phyloP scores from a whole-genome alignment of 2,329 filamentous ascomycete genomes.

The Paecilomyces dactylethromorphus region DNA sequence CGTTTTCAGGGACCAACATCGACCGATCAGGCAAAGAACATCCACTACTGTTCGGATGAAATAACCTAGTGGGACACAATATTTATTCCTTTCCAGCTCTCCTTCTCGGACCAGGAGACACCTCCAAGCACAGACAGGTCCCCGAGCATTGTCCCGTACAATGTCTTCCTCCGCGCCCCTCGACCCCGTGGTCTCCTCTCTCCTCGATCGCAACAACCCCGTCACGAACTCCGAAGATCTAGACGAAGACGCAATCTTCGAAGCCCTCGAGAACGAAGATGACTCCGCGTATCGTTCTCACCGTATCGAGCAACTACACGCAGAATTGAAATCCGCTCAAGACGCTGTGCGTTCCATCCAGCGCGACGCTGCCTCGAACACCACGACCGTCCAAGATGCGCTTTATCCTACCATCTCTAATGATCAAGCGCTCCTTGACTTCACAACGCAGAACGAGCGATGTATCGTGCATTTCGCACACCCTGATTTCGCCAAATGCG shows the following conservation, averaged over 20 bases:
- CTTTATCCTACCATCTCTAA: slow-evolving; percentile 35
- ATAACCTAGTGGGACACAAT: background rate
- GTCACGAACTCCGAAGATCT: slow-evolving; percentile 34
- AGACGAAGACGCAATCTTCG: slow-evolving; percentile 56
- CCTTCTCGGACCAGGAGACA: background rate
- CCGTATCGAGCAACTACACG: slow-evolving; percentile 54
- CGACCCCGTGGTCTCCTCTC: background rate
- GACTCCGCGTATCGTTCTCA: slow-evolving; percentile 51
- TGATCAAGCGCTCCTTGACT: slow-evolving; percentile 54
- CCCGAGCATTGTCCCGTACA: background rate
- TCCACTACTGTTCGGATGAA: background rate
- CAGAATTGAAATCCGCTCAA: slow-evolving; percentile 47
- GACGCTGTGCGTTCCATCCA: slow-evolving; percentile 26
- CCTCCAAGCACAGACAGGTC: background rate
- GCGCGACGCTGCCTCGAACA: slow-evolving; percentile 20
- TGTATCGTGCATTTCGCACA: slow-evolving; percentile 61
- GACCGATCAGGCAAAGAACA: background rate
- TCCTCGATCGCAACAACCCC: slow-evolving; percentile 22
- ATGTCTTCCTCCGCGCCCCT: background rate
- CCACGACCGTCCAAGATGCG: slow-evolving; percentile 16
- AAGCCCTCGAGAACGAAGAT: slow-evolving; percentile 48
- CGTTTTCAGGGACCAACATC: background rate
- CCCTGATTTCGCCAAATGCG: slow-evolving; percentile 56
- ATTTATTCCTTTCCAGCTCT: background rate
- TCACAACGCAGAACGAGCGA: slow-evolving; percentile 52